A percentile compares a stretch with the other conserved stretches of the same genome.
These are phyloP conservation scores for Gynochthodes officinalis DNA, from an alignment of 257 asterid species.

Conservation along the genomic window DNA sequence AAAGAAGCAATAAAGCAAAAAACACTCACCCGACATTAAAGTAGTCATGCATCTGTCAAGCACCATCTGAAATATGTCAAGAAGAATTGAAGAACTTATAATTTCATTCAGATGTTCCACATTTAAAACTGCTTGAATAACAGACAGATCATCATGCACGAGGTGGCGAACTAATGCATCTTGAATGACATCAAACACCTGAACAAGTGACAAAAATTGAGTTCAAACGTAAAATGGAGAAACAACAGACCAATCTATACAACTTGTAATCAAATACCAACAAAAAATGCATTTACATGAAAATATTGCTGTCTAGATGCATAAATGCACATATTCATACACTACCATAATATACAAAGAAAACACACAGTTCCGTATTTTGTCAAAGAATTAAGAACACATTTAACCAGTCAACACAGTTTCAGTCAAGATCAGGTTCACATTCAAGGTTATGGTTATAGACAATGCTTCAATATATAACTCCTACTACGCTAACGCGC, in stretches of 20 bases:
- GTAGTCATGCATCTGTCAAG: conserved; percentile 57
- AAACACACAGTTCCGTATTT: neutral
- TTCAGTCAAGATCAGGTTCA: neutral
- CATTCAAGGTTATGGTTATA: neutral
- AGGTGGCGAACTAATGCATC: conserved; percentile 73
- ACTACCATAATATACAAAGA: neutral
- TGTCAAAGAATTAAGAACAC: neutral
- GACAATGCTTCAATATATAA: neutral
- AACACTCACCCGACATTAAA: conserved; percentile 58
- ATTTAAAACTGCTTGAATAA: conserved; percentile 66
- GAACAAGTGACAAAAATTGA: conserved; percentile 23
- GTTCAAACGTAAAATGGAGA: conserved; percentile 2
- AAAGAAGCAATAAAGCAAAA: neutral
- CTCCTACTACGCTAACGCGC: neutral
- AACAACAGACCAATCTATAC: neutral
- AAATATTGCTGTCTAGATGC: neutral
- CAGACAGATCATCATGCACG: conserved; percentile 74
- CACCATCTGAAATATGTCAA: conserved; percentile 52
- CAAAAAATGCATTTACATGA: neutral
- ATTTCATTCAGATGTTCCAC: conserved; percentile 51
- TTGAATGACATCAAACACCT: conserved; percentile 68
- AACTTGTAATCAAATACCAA: neutral
- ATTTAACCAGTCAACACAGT: neutral
- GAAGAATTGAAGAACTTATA: conserved; percentile 40
- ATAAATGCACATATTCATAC: too few species aligned